Evolutionary conservation across 805 yeast genomes (phyloP).

Genomic region (Saccharomycopsis sp.): DNA sequence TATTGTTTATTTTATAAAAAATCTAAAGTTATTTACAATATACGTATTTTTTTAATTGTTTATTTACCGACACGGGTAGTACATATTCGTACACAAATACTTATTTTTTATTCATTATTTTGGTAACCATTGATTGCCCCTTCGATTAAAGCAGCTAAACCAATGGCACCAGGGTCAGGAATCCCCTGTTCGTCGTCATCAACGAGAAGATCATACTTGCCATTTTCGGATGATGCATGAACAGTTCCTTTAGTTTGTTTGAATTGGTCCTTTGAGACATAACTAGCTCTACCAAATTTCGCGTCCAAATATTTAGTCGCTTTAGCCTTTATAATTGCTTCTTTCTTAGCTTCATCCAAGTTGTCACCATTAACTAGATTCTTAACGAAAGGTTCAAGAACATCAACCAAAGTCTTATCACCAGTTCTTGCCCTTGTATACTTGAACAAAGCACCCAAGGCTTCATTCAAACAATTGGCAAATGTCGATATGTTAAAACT

Average conservation of each 20-base stretch:
- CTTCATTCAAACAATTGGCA: conserved; percentile 45
- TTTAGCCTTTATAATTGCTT: conserved; percentile 72
- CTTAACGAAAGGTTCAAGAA: conserved; percentile 80
- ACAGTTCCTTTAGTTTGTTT: conserved; percentile 30
- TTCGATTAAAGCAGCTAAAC: conserved; percentile 46
- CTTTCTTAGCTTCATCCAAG: conserved; percentile 52
- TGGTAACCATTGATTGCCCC: conserved; percentile 13
- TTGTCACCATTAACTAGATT: conserved; percentile 36
- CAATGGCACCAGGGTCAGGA: conserved; percentile 95
- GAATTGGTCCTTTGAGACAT: conserved; percentile 46
- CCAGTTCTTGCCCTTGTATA: conserved; percentile 88
- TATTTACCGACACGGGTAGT: too few relatives aligned
- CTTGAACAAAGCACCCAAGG: conserved; percentile 67
- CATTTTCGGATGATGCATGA: conserved; percentile 31
- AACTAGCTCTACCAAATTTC: conserved; percentile 89
- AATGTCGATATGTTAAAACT: conserved; percentile 28
- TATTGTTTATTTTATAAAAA: too few relatives aligned
- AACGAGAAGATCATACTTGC: neutral
- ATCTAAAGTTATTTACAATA: too few relatives aligned
- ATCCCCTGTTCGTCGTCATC: conserved; percentile 49
- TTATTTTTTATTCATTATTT: too few relatives aligned
- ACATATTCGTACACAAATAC: too few relatives aligned
- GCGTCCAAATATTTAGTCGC: conserved; percentile 70
- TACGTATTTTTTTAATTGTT: too few relatives aligned
- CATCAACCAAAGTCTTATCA: conserved; percentile 83